Base-by-base conservation (phyloP, 257 asterid genomes). In the Avicennia marina region DNA sequence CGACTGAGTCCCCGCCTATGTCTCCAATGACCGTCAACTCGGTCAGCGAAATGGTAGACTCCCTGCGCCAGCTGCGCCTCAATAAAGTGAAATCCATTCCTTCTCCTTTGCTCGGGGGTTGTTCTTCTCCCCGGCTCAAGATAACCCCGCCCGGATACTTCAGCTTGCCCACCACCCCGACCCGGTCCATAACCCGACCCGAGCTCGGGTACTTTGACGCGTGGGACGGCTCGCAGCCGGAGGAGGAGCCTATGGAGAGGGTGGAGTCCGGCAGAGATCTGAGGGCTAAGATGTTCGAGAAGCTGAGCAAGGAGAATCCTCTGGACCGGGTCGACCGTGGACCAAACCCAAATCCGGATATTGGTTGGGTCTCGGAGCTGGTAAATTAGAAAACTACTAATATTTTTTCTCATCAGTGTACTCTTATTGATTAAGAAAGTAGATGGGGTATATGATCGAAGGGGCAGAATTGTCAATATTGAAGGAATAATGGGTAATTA, bases 291-390 rank as follows among this genome's bases (percentile, higher is more conserved):
- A 63, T 78, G 79, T 78, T 78, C 46, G 85, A 75, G 73, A 78
- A 75, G 13, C 54, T 78, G 4, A 75, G 74, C 50, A 75, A 78
- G 53, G 85, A 78, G 49, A 78, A 78, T 60, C 85, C 85, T 2
- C 59, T 78, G 52, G 90, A 77, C 34, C 69, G 71, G 65, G 77
- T 32, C 0, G 61, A 67, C 2, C 67, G 77, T 53, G 74, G 72
- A 11, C 74, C 83, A 67, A 63, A 62, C 16, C 11, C 59, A 0
- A 68, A 70, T 31, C 87, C 94, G 42, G 88, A 83, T 39, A 79
- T 89, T 0, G 95, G 76, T 4, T 83, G 97, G 97, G 83, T 89
- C 1, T 63, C 87, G 59, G 94, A 89, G 22, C 72, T 85, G 49
- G 31, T 89, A 0, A 65, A 75, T 49, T 85, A 64, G 67, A 51